Conservation (phyloP, 306 rosid species). For the Malus fusca region DNA sequence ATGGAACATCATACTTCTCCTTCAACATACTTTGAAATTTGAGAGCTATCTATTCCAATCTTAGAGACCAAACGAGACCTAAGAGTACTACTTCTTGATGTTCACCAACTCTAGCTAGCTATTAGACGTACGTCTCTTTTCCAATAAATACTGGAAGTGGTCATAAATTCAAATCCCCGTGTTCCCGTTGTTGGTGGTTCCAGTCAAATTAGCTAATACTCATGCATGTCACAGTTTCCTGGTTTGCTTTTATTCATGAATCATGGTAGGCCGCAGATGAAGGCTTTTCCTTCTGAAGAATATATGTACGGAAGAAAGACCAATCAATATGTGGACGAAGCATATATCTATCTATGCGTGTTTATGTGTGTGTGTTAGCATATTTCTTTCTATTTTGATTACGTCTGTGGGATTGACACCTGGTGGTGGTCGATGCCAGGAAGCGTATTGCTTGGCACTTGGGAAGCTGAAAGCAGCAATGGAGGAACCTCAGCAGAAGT, state of each 20-base stretch:
- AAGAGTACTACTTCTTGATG: background rate
- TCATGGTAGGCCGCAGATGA: too few species aligned
- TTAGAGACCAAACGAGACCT: background rate
- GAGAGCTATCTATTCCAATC: background rate
- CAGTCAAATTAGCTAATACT: background rate
- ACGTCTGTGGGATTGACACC: background rate
- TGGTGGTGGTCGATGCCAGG: slow-evolving; percentile 16
- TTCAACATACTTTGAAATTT: too few species aligned
- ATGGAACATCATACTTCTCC: background rate
- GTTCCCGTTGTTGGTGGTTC: background rate
- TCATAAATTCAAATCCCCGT: background rate
- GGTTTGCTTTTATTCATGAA: too few species aligned
- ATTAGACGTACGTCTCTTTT: background rate
- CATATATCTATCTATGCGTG: too few species aligned
- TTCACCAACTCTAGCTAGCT: background rate
- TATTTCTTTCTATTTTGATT: background rate
- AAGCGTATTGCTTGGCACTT: slow-evolving; percentile 71
- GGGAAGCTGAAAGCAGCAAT: slow-evolving; percentile 70
- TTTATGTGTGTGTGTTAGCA: background rate
- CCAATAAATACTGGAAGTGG: background rate
- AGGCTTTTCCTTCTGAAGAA: too few species aligned
- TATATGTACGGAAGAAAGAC: background rate
- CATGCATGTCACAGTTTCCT: background rate
- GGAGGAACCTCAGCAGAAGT: slow-evolving; percentile 66
- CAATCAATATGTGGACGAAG: background rate